These are phyloP conservation scores for Acanthamoeba culbertsoni DNA, from an alignment of 208 protist species.

Conservation along the genomic window DNA sequence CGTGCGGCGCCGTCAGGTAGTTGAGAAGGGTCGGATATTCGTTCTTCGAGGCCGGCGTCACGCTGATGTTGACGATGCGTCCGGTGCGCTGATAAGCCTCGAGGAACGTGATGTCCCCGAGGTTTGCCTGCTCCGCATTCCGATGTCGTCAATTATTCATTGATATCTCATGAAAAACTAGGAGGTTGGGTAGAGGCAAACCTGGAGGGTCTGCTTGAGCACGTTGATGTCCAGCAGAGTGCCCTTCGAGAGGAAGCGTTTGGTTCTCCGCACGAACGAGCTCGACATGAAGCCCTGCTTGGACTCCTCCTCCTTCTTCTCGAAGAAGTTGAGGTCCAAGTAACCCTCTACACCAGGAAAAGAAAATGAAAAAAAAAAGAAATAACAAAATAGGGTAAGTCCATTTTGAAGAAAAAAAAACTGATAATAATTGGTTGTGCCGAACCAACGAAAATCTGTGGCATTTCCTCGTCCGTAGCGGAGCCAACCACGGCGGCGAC, in stretches of 20 bases:
- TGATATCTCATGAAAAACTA: neutral
- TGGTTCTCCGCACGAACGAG: neutral
- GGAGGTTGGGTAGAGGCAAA: neutral
- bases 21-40: constrained; percentile 74
- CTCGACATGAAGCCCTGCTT: neutral
- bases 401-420: neutral
- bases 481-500: constrained; percentile 36
- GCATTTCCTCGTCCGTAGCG: constrained; percentile 65
- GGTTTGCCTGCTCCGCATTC: neutral
- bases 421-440: neutral
- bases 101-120: constrained; percentile 58
- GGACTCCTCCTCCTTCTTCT: neutral
- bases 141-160: neutral
- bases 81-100: constrained; percentile 75
- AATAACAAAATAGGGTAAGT: neutral
- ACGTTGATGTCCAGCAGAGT: constrained; percentile 59
- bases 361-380: neutral
- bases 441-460: neutral
- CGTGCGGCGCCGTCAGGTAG: constrained; percentile 77
- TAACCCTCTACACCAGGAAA: neutral
- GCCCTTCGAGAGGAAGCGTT: constrained; percentile 43
- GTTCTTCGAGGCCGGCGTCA: constrained; percentile 2
- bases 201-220: constrained; percentile 56
- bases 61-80: constrained; percentile 75
- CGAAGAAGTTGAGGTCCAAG: neutral